phyloP scores from a whole-genome alignment of 2,329 filamentous ascomycete genomes.

The Colletotrichum camelliae region DNA sequence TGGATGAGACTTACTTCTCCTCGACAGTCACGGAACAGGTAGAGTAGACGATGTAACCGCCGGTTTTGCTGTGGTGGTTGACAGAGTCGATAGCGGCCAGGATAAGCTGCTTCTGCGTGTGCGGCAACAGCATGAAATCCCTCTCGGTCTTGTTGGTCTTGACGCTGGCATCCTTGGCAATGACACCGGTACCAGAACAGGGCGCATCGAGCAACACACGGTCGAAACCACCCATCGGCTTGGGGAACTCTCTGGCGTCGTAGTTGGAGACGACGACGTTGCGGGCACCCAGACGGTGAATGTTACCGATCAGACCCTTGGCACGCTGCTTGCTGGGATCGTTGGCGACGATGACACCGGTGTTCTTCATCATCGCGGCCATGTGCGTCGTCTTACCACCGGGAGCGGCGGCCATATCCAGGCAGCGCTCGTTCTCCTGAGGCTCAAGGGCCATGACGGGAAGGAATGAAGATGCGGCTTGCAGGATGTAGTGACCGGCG shows the following conservation, averaged over 20 bases:
- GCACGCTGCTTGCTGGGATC: conserved; percentile 92
- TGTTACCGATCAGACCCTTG: conserved; percentile 97
- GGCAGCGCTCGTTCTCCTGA: conserved; percentile 83
- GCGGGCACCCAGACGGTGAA: conserved; percentile 84
- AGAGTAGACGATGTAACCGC: conserved; percentile 95
- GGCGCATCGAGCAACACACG: conserved; percentile 89
- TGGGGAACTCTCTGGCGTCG: conserved; percentile 92
- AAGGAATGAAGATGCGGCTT: conserved; percentile 95
- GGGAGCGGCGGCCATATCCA: conserved; percentile 93
- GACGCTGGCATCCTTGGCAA: conserved; percentile 93
- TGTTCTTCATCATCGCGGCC: conserved; percentile 98
- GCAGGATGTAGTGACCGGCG: conserved; percentile 95
- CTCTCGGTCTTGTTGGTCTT: conserved; percentile 98
- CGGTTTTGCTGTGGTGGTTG: conserved; percentile 88
- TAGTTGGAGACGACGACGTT: conserved; percentile 97
- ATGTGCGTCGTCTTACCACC: conserved; percentile 97
- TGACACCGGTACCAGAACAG: conserved; percentile 79
- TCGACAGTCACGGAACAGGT: conserved; percentile 95
- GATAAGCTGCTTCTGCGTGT: conserved; percentile 93
- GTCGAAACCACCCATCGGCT: conserved; percentile 94
- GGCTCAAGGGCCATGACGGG: conserved; percentile 97
- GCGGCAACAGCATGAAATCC: conserved; percentile 90
- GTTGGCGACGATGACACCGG: conserved; percentile 93
- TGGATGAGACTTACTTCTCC: conserved; percentile 55
- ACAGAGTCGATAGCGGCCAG: conserved; percentile 94